A percentile compares a stretch with the other conserved stretches of the same genome.
Evolutionary conservation across 1,284 basidiomycete species (phyloP).

Genomic region (Fistulinella staudtii): DNA sequence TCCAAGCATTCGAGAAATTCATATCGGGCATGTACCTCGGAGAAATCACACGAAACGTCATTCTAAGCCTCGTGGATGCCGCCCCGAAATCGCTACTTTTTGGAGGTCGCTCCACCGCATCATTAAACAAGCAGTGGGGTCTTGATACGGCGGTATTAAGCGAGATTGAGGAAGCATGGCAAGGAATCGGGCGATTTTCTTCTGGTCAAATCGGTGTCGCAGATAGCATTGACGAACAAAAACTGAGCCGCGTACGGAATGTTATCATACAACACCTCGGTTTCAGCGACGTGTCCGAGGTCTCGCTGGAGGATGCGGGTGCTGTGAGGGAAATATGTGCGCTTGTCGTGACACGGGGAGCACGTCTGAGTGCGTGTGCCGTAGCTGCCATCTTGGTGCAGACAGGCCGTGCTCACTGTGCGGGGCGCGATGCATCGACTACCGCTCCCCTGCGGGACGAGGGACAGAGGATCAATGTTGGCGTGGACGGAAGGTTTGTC

Average conservation of each 20-base stretch:
- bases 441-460: conserved; percentile 38
- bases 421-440: conserved; percentile 34
- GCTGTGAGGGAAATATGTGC: conserved; percentile 79
- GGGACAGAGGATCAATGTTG: conserved; percentile 62
- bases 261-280: conserved; percentile 65
- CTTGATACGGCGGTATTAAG: conserved; percentile 94
- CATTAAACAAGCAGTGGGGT: conserved; percentile 88
- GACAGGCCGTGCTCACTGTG: conserved; percentile 59
- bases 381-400: conserved; percentile 85
- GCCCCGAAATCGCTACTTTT: conserved; percentile 72
- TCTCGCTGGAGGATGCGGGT: conserved; percentile 65
- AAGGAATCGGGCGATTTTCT: conserved; percentile 35
- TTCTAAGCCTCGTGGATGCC: conserved; percentile 85
- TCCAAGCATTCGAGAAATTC: conserved; percentile 97
- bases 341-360: conserved; percentile 80
- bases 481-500: conserved; percentile 79
- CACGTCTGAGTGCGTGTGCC: conserved; percentile 80
- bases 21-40: conserved; percentile 99
- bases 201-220: neutral
- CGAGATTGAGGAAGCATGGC: conserved; percentile 75
- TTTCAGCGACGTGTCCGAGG: conserved; percentile 46
- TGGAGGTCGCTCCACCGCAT: conserved; percentile 66
- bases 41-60: conserved; percentile 84
- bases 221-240: conserved; percentile 12
- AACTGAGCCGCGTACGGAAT: conserved; percentile 47